These are phyloP conservation scores for Neophaeococcomyces mojaviensis DNA, from an alignment of 2,329 filamentous ascomycete genomes.

Conservation along the genomic window DNA sequence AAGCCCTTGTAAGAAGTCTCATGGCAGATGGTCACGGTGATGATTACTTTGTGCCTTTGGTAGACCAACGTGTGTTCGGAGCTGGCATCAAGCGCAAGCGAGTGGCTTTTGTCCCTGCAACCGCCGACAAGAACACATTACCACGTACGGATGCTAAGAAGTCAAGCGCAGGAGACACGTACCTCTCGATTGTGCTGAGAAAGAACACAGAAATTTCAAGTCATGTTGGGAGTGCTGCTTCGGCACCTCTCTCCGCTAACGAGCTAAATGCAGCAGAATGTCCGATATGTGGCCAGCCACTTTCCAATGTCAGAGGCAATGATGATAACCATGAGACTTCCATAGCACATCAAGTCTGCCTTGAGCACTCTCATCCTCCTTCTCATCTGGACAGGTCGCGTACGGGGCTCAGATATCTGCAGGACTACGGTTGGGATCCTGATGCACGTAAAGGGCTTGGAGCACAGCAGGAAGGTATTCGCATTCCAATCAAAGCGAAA, in stretches of 20 bases:
- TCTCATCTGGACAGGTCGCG: constrained; percentile 51
- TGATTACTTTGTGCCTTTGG: constrained; percentile 50
- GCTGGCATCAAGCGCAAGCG: constrained; percentile 56
- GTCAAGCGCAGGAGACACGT: constrained; percentile 31
- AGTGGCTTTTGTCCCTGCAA: constrained; percentile 53
- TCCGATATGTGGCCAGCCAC: constrained; percentile 54
- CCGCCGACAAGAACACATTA: constrained; percentile 17
- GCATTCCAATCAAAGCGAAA: constrained; percentile 65
- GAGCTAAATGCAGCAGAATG: constrained; percentile 34
- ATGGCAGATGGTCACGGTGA: constrained; percentile 40
- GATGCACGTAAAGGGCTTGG: constrained; percentile 64
- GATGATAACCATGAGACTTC: constrained; percentile 40
- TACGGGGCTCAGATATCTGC: constrained; percentile 49
- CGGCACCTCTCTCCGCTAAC: too few species aligned
- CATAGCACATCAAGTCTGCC: constrained; percentile 49
- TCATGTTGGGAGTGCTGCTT: not conserved
- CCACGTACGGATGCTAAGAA: constrained; percentile 9
- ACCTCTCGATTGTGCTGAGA: constrained; percentile 41
- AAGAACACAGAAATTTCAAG: not conserved
- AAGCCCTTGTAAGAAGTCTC: too few species aligned
- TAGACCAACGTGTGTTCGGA: constrained; percentile 54
- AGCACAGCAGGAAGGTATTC: constrained; percentile 60
- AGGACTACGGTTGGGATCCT: constrained; percentile 53
- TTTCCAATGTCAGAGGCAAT: constrained; percentile 25
- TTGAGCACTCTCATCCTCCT: constrained; percentile 50